Percentiles rank a stretch among this genome's conserved stretches.
These are phyloP conservation scores for Forsythia suspensa DNA, from an alignment of 257 asterid genomes.

Conservation along the genomic window DNA sequence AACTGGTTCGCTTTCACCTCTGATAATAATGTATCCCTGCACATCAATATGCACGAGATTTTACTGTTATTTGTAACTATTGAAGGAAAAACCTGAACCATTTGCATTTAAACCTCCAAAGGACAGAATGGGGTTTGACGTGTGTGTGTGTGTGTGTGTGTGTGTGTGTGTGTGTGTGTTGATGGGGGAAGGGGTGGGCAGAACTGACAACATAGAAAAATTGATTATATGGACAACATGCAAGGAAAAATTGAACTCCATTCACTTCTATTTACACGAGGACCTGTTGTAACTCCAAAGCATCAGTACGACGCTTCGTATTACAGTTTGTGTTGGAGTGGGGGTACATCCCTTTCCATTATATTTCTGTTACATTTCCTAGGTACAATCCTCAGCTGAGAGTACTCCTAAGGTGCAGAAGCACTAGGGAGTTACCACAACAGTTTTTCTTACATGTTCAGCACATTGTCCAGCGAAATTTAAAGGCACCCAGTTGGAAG, in stretches of 20 bases:
- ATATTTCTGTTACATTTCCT: neutral
- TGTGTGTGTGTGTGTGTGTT: no score
- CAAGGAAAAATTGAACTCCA: no score
- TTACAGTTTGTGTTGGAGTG: no score
- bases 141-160: no score
- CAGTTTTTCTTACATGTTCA: neutral
- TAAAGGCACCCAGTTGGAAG: neutral
- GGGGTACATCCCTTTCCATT: neutral
- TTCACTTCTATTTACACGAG: no score
- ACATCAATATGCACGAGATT: constrained; percentile 8
- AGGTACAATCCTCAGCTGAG: neutral
- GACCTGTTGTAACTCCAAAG: no score
- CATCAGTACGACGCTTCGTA: no score
- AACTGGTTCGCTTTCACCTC: constrained; percentile 68
- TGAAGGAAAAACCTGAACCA: neutral
- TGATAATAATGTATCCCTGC: constrained; percentile 71
- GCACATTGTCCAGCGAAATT: neutral
- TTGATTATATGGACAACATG: neutral
- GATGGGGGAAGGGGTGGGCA: no score
- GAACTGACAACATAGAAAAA: no score
- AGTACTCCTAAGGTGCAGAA: neutral
- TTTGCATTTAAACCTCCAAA: neutral
- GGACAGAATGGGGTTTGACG: neutral
- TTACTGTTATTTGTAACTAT: neutral
- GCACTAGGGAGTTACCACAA: neutral